phyloP scores from a whole-genome alignment of 345 rosid species.

The Arabidopsis thaliana region DNA sequence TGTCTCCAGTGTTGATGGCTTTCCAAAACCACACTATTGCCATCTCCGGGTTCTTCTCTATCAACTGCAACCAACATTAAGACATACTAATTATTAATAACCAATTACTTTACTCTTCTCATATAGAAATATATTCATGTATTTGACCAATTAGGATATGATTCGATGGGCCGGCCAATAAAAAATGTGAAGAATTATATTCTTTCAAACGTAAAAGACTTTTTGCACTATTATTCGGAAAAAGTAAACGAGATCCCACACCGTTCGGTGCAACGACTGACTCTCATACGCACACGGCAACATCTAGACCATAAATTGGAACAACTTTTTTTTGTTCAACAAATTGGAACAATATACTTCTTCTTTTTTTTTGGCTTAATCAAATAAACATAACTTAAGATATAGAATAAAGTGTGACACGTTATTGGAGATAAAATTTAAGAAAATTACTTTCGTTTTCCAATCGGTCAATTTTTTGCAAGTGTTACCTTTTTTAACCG shows the following conservation, averaged over 20 bases:
- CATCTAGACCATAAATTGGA: background rate
- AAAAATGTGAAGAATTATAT: slow-evolving; percentile 11
- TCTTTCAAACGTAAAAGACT: background rate
- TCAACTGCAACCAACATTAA: slow-evolving; percentile 54
- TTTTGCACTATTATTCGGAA: slow-evolving; percentile 15
- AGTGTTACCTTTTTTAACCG: too few species aligned
- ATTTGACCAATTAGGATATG: background rate
- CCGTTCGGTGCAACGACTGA: slow-evolving; percentile 4
- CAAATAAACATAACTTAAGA: background rate
- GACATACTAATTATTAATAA: background rate
- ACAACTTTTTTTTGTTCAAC: background rate
- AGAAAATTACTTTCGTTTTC: too few species aligned
- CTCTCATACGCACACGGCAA: slow-evolving; percentile 12
- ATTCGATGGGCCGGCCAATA: background rate
- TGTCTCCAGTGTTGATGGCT: slow-evolving; percentile 85
- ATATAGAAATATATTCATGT: background rate
- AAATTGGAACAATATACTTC: background rate
- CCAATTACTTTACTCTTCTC: background rate
- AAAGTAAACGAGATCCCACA: background rate
- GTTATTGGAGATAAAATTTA: too few species aligned
- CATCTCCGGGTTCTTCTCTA: slow-evolving; percentile 80
- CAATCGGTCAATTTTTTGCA: too few species aligned
- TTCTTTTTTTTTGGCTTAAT: background rate
- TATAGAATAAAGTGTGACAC: too few species aligned
- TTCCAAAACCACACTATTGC: slow-evolving; percentile 87